Conservation (phyloP, 192 early-diverging fungal species). For the Podochytrium sp. region DNA sequence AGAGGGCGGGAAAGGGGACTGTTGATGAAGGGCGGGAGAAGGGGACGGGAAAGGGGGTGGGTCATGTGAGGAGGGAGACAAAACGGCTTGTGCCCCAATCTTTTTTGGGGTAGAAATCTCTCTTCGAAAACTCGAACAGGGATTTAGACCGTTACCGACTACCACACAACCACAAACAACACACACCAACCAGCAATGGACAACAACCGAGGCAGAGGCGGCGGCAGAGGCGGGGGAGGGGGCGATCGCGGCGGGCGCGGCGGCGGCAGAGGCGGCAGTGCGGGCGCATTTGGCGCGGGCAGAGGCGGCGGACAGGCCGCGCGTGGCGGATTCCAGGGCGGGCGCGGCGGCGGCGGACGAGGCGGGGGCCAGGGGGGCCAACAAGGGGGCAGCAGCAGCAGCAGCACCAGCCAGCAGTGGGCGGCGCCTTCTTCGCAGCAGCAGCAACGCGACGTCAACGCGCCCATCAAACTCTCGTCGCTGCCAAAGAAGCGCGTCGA, state of each 20-base stretch:
- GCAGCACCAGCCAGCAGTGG: background rate
- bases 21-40: background rate
- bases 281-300: background rate
- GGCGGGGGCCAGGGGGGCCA: background rate
- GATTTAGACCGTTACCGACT: too few relatives aligned
- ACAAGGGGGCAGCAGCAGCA: background rate
- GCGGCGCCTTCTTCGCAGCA: background rate
- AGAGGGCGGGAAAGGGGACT: background rate
- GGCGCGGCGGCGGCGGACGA: background rate
- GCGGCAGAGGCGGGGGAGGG: background rate
- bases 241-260: background rate
- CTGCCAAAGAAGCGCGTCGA: background rate
- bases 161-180: background rate
- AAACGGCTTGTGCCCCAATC: background rate
- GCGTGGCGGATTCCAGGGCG: background rate
- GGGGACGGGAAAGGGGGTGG: background rate
- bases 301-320: background rate
- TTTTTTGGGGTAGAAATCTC: too few relatives aligned
- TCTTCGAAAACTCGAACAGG: too few relatives aligned
- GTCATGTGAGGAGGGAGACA: background rate
- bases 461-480: background rate
- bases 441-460: background rate
- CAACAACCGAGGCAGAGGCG: slow-evolving; percentile 9
- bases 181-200: background rate
- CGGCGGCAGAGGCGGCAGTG: background rate